These are phyloP conservation scores for Microstroma glucosiphilum DNA, from an alignment of 1,284 basidiomycete species.

Conservation along the genomic window DNA sequence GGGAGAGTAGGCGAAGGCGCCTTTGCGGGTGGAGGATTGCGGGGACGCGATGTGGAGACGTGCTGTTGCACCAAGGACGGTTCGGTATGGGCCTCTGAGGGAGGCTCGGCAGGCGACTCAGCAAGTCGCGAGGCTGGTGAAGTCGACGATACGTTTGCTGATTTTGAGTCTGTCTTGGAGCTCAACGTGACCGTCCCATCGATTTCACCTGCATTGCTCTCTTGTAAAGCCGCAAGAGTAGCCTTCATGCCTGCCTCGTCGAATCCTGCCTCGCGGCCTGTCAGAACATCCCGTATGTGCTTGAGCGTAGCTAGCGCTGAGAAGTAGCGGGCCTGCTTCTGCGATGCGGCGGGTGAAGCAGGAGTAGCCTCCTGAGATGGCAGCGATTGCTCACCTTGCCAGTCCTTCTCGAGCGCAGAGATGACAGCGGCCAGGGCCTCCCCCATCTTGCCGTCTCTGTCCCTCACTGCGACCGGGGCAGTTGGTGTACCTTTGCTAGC, in stretches of 20 bases:
- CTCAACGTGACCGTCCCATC: too few relatives aligned
- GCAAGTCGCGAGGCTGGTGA: too few relatives aligned
- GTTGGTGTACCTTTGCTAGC: not conserved
- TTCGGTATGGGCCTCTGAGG: too few relatives aligned
- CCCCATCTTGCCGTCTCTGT: constrained; percentile 27
- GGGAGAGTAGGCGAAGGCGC: too few relatives aligned
- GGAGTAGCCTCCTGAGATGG: not conserved
- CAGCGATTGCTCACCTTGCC: constrained; percentile 10
- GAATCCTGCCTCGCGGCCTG: constrained; percentile 27
- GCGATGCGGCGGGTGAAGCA: constrained; percentile 7
- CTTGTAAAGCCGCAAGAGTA: too few relatives aligned
- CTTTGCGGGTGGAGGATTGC: too few relatives aligned
- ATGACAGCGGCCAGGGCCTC: constrained; percentile 25
- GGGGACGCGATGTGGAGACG: too few relatives aligned
- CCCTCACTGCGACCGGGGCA: not conserved
- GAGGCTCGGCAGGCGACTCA: too few relatives aligned
- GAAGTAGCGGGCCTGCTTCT: constrained; percentile 19
- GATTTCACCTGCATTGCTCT: too few relatives aligned
- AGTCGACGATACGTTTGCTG: too few relatives aligned
- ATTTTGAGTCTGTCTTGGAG: too few relatives aligned
- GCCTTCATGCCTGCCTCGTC: constrained; percentile 18
- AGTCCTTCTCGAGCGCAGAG: constrained; percentile 24
- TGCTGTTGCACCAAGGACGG: too few relatives aligned
- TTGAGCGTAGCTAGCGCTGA: constrained; percentile 39
- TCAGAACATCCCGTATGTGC: constrained; percentile 38